A percentile compares a stretch with the other conserved stretches of the same genome.
phyloP scores from a whole-genome alignment of 2,329 filamentous ascomycete species.

The Mycocentrospora acerina region DNA sequence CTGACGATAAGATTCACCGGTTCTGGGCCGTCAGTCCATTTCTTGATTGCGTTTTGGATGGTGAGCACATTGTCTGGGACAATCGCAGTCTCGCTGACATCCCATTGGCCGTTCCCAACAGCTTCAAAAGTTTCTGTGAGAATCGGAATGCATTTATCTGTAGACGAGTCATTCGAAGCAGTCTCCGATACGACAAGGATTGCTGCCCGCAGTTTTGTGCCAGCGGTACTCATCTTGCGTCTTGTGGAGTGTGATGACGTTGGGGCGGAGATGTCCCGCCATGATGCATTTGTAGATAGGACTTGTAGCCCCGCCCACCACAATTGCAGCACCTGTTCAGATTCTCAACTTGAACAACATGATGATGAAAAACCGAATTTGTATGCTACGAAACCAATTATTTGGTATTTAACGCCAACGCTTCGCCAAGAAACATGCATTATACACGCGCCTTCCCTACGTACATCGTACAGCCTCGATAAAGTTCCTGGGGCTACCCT shows the following conservation, averaged over 20 bases:
- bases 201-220: conserved; percentile 64
- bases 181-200: conserved; percentile 92
- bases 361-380: background rate
- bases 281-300: conserved; percentile 5
- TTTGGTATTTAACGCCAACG: conserved; percentile 28
- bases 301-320: conserved; percentile 22
- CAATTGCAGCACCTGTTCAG: conserved; percentile 4
- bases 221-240: conserved; percentile 31
- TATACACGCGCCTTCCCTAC: conserved; percentile 37
- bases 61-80: conserved; percentile 73
- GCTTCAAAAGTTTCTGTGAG: conserved; percentile 69
- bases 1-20: conserved; percentile 76
- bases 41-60: conserved; percentile 72
- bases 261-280: conserved; percentile 22
- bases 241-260: conserved; percentile 7
- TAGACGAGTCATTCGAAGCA: conserved; percentile 73
- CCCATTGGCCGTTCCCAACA: conserved; percentile 71
- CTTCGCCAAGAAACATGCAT: conserved; percentile 42
- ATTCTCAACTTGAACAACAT: conserved; percentile 1
- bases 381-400: background rate
- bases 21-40: conserved; percentile 69
- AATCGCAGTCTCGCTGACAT: conserved; percentile 67
- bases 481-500: conserved; percentile 5
- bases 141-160: conserved; percentile 70
- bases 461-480: conserved; percentile 31